Percentiles rank a stretch among this genome's conserved stretches.
phyloP scores from a whole-genome alignment of 805 yeast genomes.

The Metschnikowia matae region DNA sequence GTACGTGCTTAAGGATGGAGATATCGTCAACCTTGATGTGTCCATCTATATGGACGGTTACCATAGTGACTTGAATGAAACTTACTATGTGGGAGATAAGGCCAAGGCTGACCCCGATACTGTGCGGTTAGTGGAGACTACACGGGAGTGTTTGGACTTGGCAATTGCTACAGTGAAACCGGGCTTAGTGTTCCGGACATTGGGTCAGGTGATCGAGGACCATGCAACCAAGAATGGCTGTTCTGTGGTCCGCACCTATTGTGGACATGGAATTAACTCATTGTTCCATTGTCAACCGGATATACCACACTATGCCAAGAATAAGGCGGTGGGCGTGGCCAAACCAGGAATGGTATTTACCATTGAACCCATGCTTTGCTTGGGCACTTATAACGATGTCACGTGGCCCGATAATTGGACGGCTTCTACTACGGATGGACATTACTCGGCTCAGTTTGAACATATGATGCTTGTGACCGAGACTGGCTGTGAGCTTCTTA shows the following conservation, averaged over 20 bases:
- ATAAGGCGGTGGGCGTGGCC: slow-evolving; percentile 89
- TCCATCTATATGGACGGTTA: slow-evolving; percentile 80
- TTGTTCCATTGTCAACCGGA: slow-evolving; percentile 90
- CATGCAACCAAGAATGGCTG: slow-evolving; percentile 76
- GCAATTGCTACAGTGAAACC: slow-evolving; percentile 89
- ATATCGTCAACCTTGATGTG: slow-evolving; percentile 87
- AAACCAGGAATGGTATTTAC: slow-evolving; percentile 96
- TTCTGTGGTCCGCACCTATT: slow-evolving; percentile 83
- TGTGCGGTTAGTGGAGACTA: slow-evolving; percentile 82
- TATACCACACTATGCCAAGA: slow-evolving; percentile 90
- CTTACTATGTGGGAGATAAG: slow-evolving; percentile 92
- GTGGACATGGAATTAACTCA: slow-evolving; percentile 90
- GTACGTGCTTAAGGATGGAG: slow-evolving; percentile 85
- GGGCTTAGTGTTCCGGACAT: slow-evolving; percentile 78
- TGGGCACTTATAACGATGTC: slow-evolving; percentile 75
- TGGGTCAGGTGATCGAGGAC: slow-evolving; percentile 85
- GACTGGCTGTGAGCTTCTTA: slow-evolving; percentile 84
- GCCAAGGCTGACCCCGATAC: slow-evolving; percentile 73
- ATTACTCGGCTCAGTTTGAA: slow-evolving; percentile 89
- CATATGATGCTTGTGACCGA: slow-evolving; percentile 92
- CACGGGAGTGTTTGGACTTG: slow-evolving; percentile 79
- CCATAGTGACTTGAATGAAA: slow-evolving; percentile 94
- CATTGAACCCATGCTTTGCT: slow-evolving; percentile 93
- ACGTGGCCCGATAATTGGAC: slow-evolving; percentile 99
- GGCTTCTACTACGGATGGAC: slow-evolving; percentile 85